phyloP scores from a whole-genome alignment of 2,329 filamentous ascomycete genomes.

The Ophiocordyceps camponoti-saundersi region DNA sequence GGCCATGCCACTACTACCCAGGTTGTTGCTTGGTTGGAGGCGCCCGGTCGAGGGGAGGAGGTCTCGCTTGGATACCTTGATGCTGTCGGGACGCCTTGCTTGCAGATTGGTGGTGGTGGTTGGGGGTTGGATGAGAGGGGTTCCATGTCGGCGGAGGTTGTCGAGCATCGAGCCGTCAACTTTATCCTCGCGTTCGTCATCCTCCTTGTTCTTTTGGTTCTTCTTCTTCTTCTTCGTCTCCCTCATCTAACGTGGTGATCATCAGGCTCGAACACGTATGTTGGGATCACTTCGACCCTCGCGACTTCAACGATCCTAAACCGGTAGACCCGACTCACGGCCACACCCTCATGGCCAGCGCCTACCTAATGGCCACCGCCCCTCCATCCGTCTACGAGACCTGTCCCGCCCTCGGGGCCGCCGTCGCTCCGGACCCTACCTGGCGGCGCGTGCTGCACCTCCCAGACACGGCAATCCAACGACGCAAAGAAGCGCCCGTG shows the following conservation, averaged over 20 bases:
- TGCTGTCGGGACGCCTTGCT: slow-evolving; percentile 1
- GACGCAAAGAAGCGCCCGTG: slow-evolving; percentile 1
- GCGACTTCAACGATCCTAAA: slow-evolving; percentile 18
- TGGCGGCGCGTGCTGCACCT: slow-evolving; percentile 1
- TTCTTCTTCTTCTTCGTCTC: background rate
- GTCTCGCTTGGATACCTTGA: background rate
- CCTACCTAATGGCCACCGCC: slow-evolving; percentile 22
- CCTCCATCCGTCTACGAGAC: slow-evolving; percentile 15
- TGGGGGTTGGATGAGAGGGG: slow-evolving; percentile 1
- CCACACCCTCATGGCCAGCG: slow-evolving; percentile 27
- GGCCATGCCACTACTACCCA: too few species aligned
- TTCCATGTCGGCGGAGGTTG: slow-evolving; percentile 14
- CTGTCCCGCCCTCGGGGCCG: slow-evolving; percentile 3
- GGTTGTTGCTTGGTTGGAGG: background rate
- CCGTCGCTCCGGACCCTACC: background rate
- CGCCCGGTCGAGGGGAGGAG: background rate
- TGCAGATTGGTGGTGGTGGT: background rate
- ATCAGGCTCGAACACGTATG: slow-evolving; percentile 33
- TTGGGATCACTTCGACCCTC: slow-evolving; percentile 29
- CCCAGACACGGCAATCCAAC: slow-evolving; percentile 4
- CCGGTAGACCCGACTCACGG: slow-evolving; percentile 12
- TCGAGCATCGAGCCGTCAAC: slow-evolving; percentile 31
- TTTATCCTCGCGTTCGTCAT: slow-evolving; percentile 32
- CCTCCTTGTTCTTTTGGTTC: background rate
- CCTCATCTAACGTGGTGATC: background rate